These are phyloP conservation scores for Goniomonas avonlea DNA, from an alignment of 78 protist species.

Conservation along the genomic window DNA sequence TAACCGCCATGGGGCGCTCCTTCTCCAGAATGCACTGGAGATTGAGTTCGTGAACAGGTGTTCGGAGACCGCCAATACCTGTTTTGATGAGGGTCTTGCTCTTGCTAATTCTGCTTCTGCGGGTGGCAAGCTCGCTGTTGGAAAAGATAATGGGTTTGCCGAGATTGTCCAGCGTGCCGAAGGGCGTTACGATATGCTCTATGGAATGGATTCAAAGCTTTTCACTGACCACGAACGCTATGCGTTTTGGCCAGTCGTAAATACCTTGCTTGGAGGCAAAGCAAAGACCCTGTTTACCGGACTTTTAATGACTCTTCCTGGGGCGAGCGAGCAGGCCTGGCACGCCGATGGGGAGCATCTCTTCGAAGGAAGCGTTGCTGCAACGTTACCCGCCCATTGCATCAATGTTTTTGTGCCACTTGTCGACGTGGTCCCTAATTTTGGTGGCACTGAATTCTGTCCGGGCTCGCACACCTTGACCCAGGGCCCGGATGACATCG, in stretches of 20 bases:
- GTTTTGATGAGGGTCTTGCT: too few relatives aligned
- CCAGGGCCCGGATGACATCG: background rate
- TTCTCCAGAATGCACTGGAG: too few relatives aligned
- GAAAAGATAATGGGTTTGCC: background rate
- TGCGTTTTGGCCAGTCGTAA: too few relatives aligned
- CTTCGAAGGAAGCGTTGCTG: background rate
- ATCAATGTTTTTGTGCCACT: background rate
- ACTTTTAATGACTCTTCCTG: background rate
- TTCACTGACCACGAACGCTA: too few relatives aligned
- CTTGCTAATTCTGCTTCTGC: too few relatives aligned
- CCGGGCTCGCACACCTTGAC: background rate
- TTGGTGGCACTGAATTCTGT: background rate
- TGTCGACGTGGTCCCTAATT: background rate
- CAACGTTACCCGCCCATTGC: background rate
- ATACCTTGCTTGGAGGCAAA: too few relatives aligned
- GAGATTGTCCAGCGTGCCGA: background rate
- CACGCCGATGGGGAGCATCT: conserved; percentile 16
- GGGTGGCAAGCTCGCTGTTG: background rate
- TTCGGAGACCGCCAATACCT: too few relatives aligned
- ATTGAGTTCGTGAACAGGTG: too few relatives aligned
- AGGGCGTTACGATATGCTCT: conserved; percentile 8
- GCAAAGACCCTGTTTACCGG: background rate
- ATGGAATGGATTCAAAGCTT: too few relatives aligned
- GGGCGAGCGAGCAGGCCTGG: background rate
- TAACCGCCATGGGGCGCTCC: too few relatives aligned